These are phyloP conservation scores for Annona cherimola DNA, from an alignment of 164 flowering plant genomes.

Conservation along the genomic window DNA sequence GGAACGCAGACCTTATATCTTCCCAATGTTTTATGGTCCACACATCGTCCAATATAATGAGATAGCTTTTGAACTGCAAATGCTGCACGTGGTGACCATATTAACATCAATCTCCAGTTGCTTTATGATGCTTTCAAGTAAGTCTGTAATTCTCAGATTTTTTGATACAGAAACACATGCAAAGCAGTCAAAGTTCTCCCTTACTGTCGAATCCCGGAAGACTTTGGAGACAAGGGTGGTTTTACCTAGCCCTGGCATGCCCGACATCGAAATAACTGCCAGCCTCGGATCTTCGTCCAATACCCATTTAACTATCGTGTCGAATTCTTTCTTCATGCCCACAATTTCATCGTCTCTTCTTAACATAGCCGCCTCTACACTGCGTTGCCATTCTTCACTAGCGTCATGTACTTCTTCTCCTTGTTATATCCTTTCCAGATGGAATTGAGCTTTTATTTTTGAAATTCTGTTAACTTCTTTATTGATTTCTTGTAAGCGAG, in stretches of 20 bases:
- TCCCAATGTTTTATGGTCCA: conserved; percentile 14
- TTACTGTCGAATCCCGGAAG: conserved; percentile 16
- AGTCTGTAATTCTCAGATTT: not conserved
- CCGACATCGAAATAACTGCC: conserved; percentile 35
- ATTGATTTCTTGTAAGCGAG: not conserved
- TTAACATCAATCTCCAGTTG: not conserved
- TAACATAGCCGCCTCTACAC: not conserved
- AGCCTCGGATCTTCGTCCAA: conserved; percentile 24
- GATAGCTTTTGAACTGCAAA: conserved; percentile 11
- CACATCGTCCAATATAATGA: conserved; percentile 47
- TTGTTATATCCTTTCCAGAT: not conserved
- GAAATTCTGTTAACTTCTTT: not conserved
- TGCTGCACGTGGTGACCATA: not conserved
- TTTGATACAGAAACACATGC: conserved; percentile 39
- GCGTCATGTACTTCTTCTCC: not conserved
- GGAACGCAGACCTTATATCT: conserved; percentile 22
- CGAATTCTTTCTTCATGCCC: conserved; percentile 33
- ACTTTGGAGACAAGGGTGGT: conserved; percentile 37
- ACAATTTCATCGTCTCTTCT: conserved; percentile 18
- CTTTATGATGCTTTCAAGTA: not conserved
- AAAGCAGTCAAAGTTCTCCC: conserved; percentile 22
- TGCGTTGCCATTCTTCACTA: not conserved
- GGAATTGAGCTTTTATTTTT: not conserved
- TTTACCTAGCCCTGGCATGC: conserved; percentile 59
- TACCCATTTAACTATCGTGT: conserved; percentile 25